phyloP scores from a whole-genome alignment of 179 eudicot genomes.

The Patellifolia procumbens region DNA sequence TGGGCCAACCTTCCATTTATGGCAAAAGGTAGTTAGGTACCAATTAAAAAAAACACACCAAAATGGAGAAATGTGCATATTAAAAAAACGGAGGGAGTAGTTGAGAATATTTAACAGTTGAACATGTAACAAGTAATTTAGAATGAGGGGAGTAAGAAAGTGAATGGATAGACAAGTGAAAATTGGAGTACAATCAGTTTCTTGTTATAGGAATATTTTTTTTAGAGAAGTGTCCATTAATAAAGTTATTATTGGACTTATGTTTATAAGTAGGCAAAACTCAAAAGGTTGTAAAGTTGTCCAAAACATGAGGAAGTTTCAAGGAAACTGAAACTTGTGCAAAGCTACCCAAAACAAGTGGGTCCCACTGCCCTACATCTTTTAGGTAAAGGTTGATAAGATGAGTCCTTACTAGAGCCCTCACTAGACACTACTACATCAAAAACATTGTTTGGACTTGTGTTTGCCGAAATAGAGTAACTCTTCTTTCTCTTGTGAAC shows the following conservation, averaged over 20 bases:
- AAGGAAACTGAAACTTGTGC: conserved; percentile 14
- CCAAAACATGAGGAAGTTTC: conserved; percentile 15
- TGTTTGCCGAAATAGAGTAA: conserved; percentile 7
- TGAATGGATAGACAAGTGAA: too few species aligned
- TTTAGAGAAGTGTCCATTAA: not conserved
- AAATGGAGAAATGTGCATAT: too few species aligned
- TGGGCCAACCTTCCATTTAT: too few species aligned
- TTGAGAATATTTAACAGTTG: too few species aligned
- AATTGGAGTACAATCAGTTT: too few species aligned
- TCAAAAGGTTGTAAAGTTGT: not conserved
- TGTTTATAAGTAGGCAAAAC: not conserved
- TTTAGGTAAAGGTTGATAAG: conserved; percentile 24
- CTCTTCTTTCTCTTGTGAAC: conserved; percentile 25
- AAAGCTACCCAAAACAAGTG: conserved; percentile 10
- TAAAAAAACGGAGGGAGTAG: too few species aligned
- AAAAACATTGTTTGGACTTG: conserved; percentile 26
- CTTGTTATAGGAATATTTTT: not conserved
- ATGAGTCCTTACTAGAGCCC: conserved; percentile 13
- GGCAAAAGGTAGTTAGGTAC: too few species aligned
- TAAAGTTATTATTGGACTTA: not conserved
- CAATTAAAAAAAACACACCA: too few species aligned
- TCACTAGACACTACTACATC: conserved; percentile 18
- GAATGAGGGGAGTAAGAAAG: too few species aligned
- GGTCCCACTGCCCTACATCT: conserved; percentile 27
- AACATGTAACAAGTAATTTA: too few species aligned